phyloP scores from a whole-genome alignment of 2,329 filamentous ascomycete genomes.

The Lasiodiplodia theobromae region DNA sequence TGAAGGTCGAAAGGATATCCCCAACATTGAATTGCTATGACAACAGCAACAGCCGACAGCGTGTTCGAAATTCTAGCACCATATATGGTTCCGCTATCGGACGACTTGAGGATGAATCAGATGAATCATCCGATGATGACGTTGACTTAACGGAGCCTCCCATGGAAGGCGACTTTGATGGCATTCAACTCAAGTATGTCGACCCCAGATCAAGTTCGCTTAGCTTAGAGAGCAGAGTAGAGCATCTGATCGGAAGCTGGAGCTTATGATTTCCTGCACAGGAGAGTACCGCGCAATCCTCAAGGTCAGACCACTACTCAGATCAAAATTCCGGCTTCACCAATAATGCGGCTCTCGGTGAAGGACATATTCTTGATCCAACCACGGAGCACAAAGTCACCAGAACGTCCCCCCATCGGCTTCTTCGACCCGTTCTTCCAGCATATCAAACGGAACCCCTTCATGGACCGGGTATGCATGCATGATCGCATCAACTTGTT shows the following conservation, averaged over 20 bases:
- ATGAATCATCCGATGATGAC: background rate
- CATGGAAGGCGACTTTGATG: background rate
- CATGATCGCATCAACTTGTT: conserved; percentile 68
- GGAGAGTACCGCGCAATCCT: background rate
- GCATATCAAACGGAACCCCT: background rate
- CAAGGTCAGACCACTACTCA: background rate
- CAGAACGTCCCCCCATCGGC: conserved; percentile 1
- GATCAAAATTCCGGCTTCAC: conserved; percentile 33
- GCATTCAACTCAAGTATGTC: background rate
- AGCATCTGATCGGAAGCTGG: background rate
- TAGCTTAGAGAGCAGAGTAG: background rate
- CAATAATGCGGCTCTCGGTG: conserved; percentile 53
- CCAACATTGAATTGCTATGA: conserved; percentile 10
- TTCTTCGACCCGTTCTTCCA: conserved; percentile 32
- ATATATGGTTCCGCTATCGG: background rate
- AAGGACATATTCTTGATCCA: conserved; percentile 54
- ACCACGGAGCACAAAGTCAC: conserved; percentile 33
- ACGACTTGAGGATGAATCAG: conserved; percentile 1
- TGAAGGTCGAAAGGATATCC: conserved; percentile 5
- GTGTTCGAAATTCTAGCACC: conserved; percentile 20
- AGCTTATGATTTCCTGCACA: background rate
- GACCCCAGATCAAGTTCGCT: background rate
- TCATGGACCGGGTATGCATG: conserved; percentile 24
- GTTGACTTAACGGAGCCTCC: background rate
- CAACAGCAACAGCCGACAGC: conserved; percentile 4